A percentile compares a stretch with the other conserved stretches of the same genome.
Conservation (phyloP, 352 stramenopile genomes). For the Globisporangium splendens region DNA sequence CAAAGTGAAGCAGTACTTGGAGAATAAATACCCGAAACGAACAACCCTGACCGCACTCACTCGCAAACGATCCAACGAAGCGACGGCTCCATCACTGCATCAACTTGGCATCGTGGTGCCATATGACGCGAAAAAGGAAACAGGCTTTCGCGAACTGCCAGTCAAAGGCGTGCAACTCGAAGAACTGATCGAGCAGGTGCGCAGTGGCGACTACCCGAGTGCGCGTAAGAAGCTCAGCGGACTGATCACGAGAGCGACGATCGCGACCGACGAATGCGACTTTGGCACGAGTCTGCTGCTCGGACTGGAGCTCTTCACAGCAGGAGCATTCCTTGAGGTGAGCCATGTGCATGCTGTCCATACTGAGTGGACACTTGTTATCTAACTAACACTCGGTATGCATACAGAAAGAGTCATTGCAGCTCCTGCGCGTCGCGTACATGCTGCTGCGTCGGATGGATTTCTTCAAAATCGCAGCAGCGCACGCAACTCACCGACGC, state of each 20-base stretch:
- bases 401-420: slow-evolving; percentile 18
- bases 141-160: slow-evolving; percentile 52
- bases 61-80: slow-evolving; percentile 26
- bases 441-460: slow-evolving; percentile 28
- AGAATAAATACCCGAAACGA: neutral
- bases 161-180: slow-evolving; percentile 27
- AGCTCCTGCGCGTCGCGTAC: slow-evolving; percentile 38
- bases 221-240: slow-evolving; percentile 39
- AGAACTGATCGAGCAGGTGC: slow-evolving; percentile 26
- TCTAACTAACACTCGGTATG: neutral
- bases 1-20: slow-evolving; percentile 4
- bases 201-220: slow-evolving; percentile 13
- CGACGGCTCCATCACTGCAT: slow-evolving; percentile 32
- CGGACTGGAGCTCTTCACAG: slow-evolving; percentile 55
- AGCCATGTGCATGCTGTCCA: neutral
- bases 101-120: slow-evolving; percentile 51
- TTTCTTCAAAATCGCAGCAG: slow-evolving; percentile 14
- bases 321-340: slow-evolving; percentile 36
- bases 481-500: neutral
- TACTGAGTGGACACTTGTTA: neutral
- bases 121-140: slow-evolving; percentile 41
- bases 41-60: slow-evolving; percentile 17
- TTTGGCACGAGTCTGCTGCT: slow-evolving; percentile 64
- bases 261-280: slow-evolving; percentile 68
- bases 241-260: slow-evolving; percentile 60